phyloP scores from a whole-genome alignment of 305 asterid genomes.

The Fraxinus floribunda region DNA sequence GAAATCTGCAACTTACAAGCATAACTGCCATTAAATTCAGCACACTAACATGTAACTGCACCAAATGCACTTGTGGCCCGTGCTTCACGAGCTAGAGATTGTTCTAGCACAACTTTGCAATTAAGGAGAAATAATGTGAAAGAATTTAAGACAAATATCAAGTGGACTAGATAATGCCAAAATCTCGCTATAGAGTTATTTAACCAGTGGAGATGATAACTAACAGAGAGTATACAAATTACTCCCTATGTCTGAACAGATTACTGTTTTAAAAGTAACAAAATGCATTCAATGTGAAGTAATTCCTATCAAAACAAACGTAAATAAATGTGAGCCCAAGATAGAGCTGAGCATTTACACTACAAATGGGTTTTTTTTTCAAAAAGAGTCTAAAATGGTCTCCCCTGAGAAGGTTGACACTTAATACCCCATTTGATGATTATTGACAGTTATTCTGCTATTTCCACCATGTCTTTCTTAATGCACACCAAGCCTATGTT shows the following conservation, averaged over 20 bases:
- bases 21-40: neutral
- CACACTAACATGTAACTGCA: neutral
- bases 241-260: neutral
- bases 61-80: neutral
- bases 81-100: neutral
- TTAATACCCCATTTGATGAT: neutral
- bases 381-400: neutral
- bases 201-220: neutral
- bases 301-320: neutral
- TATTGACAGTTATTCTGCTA: neutral
- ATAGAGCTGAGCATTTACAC: neutral
- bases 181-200: neutral
- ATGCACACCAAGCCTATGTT: neutral
- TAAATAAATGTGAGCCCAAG: neutral
- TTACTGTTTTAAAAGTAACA: neutral
- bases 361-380: neutral
- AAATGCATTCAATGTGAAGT: neutral
- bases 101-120: neutral
- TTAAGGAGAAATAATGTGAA: neutral
- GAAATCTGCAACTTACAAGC: neutral
- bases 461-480: neutral
- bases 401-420: neutral
- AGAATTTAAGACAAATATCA: neutral
- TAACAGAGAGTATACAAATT: neutral
- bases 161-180: neutral